Base-by-base conservation (phyloP, 192 early-diverging fungal species). In the Pilaira anomala region DNA sequence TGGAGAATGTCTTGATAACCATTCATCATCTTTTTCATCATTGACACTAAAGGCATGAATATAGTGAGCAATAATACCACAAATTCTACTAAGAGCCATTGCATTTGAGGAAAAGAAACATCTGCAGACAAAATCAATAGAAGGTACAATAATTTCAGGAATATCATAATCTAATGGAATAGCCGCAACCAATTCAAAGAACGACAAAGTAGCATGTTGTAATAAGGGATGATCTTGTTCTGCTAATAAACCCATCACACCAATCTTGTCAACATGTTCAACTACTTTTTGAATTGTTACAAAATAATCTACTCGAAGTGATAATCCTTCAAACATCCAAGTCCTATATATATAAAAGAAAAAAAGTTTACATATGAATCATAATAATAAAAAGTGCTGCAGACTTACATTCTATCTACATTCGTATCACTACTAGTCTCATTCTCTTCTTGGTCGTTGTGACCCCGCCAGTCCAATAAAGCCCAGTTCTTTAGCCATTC, bases 141-240 rank as follows among this genome's bases (percentile, higher is more conserved):
- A 71, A 9, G 82, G 78, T n/a, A 83, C 59, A 18, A 77, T 69
- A n/a, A 83, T 73, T 19, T 69, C 62, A 13, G 78, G 63, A 19
- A 74, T 60, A 60, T 74, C 57, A 36, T 65, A 48, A 18, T 67
- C 26, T 2, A 60, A 13, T 21, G 54, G 55, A 3, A 73, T 14
- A 41, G 62, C 29, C 2, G 66, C 21, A 40, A 75, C 59, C 12
- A 73, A 42, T 50, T 83, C 82, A 60, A 74, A 77, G 33, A 77
- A 79, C 7, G 77, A 78, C n/a, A 83, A 68, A 1, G 72, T 65
- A 1, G 71, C 78, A 45, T 83, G 78, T 41, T 80, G 78, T 5
- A 80, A 48, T 41, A 68, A 42, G 4, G 76, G 33, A 65, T 80
- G 59, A 41, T 80, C 73, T 1, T 68, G n/a, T 45, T 78, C 79